Conservation (phyloP, 2,329 filamentous ascomycete species). For the Fusarium sp. region DNA sequence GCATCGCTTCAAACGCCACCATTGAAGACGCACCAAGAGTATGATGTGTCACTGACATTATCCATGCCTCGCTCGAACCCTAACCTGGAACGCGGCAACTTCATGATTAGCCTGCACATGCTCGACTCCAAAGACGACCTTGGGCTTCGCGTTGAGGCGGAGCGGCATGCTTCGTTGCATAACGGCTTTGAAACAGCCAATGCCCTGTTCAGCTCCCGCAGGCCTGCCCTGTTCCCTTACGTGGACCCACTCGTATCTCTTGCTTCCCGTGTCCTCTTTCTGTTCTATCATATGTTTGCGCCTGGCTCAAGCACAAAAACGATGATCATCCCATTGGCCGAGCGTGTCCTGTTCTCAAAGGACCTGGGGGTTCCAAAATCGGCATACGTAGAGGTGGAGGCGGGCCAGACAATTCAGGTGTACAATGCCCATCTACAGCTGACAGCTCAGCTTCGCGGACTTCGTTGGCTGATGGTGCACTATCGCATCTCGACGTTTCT, state of each 20-base stretch:
- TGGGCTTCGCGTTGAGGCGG: constrained; percentile 41
- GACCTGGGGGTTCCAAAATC: constrained; percentile 54
- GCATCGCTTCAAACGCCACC: constrained; percentile 57
- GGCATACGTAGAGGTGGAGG: constrained; percentile 72
- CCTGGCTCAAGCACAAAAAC: constrained; percentile 69
- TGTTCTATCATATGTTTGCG: constrained; percentile 76
- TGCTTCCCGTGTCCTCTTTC: constrained; percentile 66
- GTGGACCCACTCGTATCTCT: constrained; percentile 73
- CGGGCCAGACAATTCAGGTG: constrained; percentile 75
- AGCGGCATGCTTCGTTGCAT: constrained; percentile 45
- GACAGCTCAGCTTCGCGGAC: constrained; percentile 76
- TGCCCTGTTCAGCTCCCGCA: constrained; percentile 70
- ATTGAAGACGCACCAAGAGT: constrained; percentile 77
- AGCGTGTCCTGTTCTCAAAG: constrained; percentile 70
- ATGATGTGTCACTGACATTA: constrained; percentile 82
- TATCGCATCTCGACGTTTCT: constrained; percentile 76
- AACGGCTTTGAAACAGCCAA: constrained; percentile 49
- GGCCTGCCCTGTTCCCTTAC: constrained; percentile 84
- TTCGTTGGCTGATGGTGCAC: constrained; percentile 88
- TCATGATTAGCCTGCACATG: constrained; percentile 87
- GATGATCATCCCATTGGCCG: constrained; percentile 76
- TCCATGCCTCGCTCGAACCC: constrained; percentile 78
- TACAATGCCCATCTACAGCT: constrained; percentile 76
- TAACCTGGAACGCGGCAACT: constrained; percentile 85
- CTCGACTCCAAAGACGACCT: constrained; percentile 56